These are phyloP conservation scores for Syzygium aromaticum DNA, from an alignment of 345 rosid genomes.

Conservation along the genomic window DNA sequence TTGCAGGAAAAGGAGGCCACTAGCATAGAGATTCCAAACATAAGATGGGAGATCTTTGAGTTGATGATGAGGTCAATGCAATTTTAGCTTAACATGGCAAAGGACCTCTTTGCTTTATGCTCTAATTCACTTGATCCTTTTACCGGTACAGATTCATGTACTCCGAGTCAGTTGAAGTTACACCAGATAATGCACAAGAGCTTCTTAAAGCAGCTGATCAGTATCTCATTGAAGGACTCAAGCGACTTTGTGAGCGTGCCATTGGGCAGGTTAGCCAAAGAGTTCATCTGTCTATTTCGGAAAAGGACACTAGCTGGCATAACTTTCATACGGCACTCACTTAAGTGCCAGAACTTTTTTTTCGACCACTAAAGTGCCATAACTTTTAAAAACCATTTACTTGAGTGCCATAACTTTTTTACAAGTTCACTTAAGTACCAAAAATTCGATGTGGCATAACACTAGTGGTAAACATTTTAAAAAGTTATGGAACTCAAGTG, in stretches of 20 bases:
- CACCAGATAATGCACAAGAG: slow-evolving; percentile 78
- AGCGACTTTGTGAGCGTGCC: slow-evolving; percentile 86
- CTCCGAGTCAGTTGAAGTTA: slow-evolving; percentile 83
- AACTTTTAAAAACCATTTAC: too few species aligned
- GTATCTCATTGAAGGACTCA: slow-evolving; percentile 91
- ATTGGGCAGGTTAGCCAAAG: slow-evolving; percentile 71
- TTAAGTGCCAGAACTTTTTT: too few species aligned
- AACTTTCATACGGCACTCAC: too few species aligned
- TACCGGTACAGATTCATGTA: slow-evolving; percentile 64
- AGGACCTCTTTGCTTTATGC: background rate
- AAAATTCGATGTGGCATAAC: too few species aligned
- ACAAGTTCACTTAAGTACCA: too few species aligned
- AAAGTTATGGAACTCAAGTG: too few species aligned
- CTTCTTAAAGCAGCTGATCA: slow-evolving; percentile 99
- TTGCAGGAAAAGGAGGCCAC: slow-evolving; percentile 88
- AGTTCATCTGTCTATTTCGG: too few species aligned
- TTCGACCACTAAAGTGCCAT: too few species aligned
- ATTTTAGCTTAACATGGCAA: background rate
- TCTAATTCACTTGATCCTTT: background rate
- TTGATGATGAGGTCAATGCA: slow-evolving; percentile 84
- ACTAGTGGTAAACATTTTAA: too few species aligned
- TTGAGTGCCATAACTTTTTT: too few species aligned
- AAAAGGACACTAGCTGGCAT: too few species aligned
- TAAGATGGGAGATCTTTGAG: slow-evolving; percentile 97
- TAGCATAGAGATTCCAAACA: slow-evolving; percentile 95